Percentiles rank a stretch among this genome's conserved stretches.
Conservation (phyloP, 202 grass and related monocot species). For the Eragrostis tef region DNA sequence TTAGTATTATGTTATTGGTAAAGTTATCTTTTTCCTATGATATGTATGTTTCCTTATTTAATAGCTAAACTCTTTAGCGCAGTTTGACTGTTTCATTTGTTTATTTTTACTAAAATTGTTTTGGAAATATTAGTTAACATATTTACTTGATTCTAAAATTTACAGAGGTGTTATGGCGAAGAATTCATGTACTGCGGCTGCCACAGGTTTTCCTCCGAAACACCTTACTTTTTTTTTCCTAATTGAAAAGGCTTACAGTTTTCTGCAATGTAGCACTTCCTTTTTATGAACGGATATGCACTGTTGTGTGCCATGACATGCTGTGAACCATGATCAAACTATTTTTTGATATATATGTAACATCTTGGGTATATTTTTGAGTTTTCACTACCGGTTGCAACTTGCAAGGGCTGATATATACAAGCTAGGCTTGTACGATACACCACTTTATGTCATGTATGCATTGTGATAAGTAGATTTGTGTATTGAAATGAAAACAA, state of each 20-base stretch:
- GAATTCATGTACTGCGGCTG: conserved; percentile 40
- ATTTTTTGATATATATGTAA: conserved; percentile 5
- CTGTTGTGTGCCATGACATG: too few species aligned
- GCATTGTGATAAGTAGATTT: neutral
- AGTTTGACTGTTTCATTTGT: conserved; percentile 19
- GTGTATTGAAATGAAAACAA: neutral
- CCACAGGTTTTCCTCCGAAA: conserved; percentile 38
- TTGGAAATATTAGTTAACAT: conserved; percentile 22
- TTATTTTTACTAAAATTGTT: neutral
- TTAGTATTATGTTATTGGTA: neutral
- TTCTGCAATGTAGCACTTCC: neutral
- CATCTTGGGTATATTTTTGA: neutral
- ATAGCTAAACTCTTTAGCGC: neutral
- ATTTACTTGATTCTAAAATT: conserved; percentile 42
- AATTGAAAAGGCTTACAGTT: neutral
- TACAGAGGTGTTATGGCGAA: conserved; percentile 52
- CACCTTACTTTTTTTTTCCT: neutral
- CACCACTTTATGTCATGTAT: neutral
- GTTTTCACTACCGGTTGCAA: neutral
- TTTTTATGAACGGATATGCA: neutral
- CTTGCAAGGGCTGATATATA: neutral
- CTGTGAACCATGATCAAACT: too few species aligned
- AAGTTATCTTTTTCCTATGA: conserved; percentile 7
- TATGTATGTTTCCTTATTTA: neutral
- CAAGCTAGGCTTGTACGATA: neutral